Percentiles rank a stretch among this genome's conserved stretches.
Evolutionary conservation across 192 early-diverging fungal genomes (phyloP).

Genomic region (Coemansia sp.): DNA sequence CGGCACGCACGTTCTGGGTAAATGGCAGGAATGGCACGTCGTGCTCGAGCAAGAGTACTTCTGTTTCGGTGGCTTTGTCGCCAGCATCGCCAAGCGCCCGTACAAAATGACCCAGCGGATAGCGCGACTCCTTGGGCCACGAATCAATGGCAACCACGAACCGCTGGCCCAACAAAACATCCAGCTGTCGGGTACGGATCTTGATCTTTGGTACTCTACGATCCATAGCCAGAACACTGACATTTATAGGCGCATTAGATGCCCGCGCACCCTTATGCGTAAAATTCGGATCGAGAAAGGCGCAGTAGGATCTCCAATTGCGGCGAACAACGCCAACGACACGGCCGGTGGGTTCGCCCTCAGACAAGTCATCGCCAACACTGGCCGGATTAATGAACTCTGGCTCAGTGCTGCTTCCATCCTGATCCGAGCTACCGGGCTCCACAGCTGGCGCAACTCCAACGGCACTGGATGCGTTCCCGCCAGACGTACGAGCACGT

Average conservation of each 20-base stretch:
- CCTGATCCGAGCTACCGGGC: neutral
- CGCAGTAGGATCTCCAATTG: conserved; percentile 95
- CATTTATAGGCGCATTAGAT: conserved; percentile 54
- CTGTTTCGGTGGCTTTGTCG: conserved; percentile 94
- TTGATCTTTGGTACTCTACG: conserved; percentile 91
- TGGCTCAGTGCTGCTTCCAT: neutral
- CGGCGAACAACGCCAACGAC: conserved; percentile 94
- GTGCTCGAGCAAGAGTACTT: conserved; percentile 94
- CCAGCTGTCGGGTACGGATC: conserved; percentile 89
- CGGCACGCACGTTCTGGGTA: conserved; percentile 78
- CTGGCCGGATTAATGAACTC: conserved; percentile 27
- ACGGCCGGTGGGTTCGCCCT: conserved; percentile 76
- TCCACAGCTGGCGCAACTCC: conserved; percentile 3
- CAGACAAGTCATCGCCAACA: conserved; percentile 18
- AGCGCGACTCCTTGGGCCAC: conserved; percentile 81
- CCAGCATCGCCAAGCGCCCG: conserved; percentile 87
- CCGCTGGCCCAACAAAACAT: conserved; percentile 74
- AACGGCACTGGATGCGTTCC: neutral
- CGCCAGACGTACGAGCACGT: conserved; percentile 30
- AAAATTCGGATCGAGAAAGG: conserved; percentile 79
- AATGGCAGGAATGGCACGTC: conserved; percentile 96
- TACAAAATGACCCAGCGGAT: conserved; percentile 93
- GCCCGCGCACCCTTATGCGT: conserved; percentile 61
- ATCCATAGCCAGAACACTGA: conserved; percentile 90
- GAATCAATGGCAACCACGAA: conserved; percentile 93